Evolutionary conservation across 345 rosid species (phyloP), one percentile per base, ranked within the genome.

Genomic region (Eucalyptus tenuipes): DNA sequence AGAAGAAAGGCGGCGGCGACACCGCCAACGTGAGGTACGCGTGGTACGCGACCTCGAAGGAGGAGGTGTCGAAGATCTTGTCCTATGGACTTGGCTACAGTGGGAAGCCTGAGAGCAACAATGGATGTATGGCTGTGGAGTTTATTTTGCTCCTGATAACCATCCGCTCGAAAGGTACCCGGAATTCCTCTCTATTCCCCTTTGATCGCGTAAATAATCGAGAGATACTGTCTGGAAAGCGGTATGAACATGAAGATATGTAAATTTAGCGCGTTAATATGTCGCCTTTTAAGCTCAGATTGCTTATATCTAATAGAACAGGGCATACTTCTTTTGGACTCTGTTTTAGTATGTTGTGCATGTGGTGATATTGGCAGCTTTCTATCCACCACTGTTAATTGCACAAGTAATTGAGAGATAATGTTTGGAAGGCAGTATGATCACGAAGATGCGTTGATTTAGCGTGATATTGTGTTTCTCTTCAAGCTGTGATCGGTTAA

Each of bases 121-220:
- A 90, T 45, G 95, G 95, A 2, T 94, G 88, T 92, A 90, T 82
- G 98, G 99, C 1, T 80, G 90, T n/a, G 99, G 99, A 20, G 42
- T 96, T 85, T 94, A 95, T 92, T 92, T 96, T 71, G 91, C 93
- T 12, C 97, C 99, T 1, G 96, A 94, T 88, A 88, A 92, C 90
- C 92, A 92, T 68, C 95, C 98, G 57, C 87, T 94, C 27, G 97
- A 95, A 50, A 93, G 99, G 99, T 96, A 88, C 90, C 90, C 87
- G 37, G 10, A 22, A 52, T 20, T 79, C 25, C 37, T 27, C 81
- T 49, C 59, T 87, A 20, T 33, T 33, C 13, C 27, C 47, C 15
- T 10, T 87, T 10, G 12, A 37, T 71, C 11, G 14, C 18, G 14
- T 71, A 18, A 71, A 71, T 10, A 37, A 71, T 71, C 82, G 82